Evolutionary conservation across 441 rosid species (phyloP), one percentile per base, ranked within the genome.

Genomic region (Cnidoscolus chayamansa): DNA sequence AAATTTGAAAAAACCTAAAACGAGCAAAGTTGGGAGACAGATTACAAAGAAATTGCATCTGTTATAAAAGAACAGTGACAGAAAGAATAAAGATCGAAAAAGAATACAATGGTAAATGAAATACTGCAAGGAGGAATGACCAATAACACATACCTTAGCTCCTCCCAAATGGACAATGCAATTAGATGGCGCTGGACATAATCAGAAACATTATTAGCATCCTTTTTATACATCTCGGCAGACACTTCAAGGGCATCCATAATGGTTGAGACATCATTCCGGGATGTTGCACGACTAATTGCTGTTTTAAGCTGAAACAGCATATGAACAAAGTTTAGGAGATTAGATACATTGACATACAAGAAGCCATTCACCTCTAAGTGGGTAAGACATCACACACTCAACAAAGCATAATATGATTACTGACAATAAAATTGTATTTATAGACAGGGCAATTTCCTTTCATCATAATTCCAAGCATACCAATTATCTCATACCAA

Each of bases 201-300:
- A 83, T 96, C 98, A 57, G 91, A 86, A 70, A 96, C 96, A 82
- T 86, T 93, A 86, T 90, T 93, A 77, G 83, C 84, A 73, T 93
- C 98, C 86, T 82, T 96, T 86, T 89, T 93, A 75, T 81, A 90
- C 96, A 96, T 93, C 80, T 90, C 98, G 73, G 98, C 97, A 72
- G 99, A 96, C 67, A 93, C 98, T 88, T 90, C 99, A 79, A 96
- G 93, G 74, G 97, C 99, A 74, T 93, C 97, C 81, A 88, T 88
- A 74, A 96, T 81, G 59, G 99, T 96, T 40, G 87, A 77, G 54
- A 93, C 74, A 84, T 96, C 98, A 76, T 93, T 91, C 74, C 99
- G 85, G 76, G 98, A 89, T 69, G 95, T 94, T 78, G 97, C 99
- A 48, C 95, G 97, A 68, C 84, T 77, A 70, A 96, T 89, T 59